Evolutionary conservation across 345 rosid species (phyloP).

Genomic region (Firmiana major): DNA sequence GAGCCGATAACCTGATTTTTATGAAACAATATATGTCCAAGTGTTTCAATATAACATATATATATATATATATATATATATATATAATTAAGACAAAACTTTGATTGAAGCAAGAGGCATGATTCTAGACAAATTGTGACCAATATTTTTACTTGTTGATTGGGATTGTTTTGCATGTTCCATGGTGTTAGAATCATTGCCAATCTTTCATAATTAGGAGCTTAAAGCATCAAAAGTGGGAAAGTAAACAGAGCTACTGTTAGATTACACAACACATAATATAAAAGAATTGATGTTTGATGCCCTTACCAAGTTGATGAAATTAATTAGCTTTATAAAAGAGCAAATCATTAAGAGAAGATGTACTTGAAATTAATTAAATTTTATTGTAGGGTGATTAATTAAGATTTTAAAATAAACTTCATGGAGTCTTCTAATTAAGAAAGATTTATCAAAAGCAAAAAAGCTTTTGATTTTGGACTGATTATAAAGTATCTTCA

Average conservation of each 20-base stretch:
- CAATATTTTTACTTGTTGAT: neutral
- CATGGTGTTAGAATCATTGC: conserved; percentile 13
- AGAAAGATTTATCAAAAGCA: neutral
- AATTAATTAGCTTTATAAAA: too few relatives aligned
- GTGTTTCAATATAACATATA: too few relatives aligned
- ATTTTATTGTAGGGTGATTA: neutral
- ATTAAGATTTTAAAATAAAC: too few relatives aligned
- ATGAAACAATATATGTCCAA: too few relatives aligned
- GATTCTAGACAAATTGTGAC: neutral
- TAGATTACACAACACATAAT: neutral
- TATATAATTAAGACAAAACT: neutral
- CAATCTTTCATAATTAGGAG: conserved; percentile 13
- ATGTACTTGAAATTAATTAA: neutral
- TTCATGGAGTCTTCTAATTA: too few relatives aligned
- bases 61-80: too few relatives aligned
- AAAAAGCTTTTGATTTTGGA: neutral
- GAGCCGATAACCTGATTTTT: too few relatives aligned
- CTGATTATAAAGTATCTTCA: too few relatives aligned
- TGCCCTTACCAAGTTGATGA: conserved; percentile 20
- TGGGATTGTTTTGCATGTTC: conserved; percentile 9
- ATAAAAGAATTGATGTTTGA: neutral
- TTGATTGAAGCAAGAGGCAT: conserved; percentile 1
- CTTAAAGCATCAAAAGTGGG: conserved; percentile 17
- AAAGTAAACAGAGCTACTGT: neutral
- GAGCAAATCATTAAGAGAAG: neutral